phyloP scores from a whole-genome alignment of 768 basidiomycete species.

The Saitozyma podzolica region DNA sequence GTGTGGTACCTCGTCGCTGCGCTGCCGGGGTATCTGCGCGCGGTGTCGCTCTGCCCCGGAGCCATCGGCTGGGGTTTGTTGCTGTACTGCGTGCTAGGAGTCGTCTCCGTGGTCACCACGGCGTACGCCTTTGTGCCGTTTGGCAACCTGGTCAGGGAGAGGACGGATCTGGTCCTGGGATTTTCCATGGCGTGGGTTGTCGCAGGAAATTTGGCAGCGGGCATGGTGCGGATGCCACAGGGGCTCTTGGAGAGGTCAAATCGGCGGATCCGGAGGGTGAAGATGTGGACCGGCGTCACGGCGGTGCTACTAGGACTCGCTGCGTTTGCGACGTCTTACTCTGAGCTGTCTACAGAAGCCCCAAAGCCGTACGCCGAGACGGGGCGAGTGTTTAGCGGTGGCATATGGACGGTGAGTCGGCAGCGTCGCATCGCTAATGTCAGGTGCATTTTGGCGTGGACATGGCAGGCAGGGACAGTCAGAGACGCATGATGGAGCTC shows the following conservation, averaged over 20 bases:
- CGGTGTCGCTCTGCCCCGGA: constrained; percentile 57
- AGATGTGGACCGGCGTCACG: constrained; percentile 13
- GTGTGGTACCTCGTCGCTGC: neutral
- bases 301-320: constrained; percentile 14
- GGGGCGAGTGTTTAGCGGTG: constrained; percentile 70
- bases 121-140: constrained; percentile 90
- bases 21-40: constrained; percentile 60
- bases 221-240: neutral
- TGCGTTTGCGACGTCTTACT: constrained; percentile 15
- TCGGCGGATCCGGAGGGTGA: constrained; percentile 10
- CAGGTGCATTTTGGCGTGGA: constrained; percentile 74
- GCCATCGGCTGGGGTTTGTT: constrained; percentile 63
- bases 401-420: constrained; percentile 74
- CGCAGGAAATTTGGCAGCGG: constrained; percentile 1
- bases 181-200: constrained; percentile 9
- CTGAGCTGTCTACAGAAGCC: constrained; percentile 55
- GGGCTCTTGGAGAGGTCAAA: neutral
- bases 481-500: constrained; percentile 64
- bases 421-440: neutral
- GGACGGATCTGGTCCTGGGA: constrained; percentile 65
- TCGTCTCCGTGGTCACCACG: constrained; percentile 77
- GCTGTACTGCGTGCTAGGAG: constrained; percentile 64
- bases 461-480: constrained; percentile 72
- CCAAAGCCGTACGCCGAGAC: constrained; percentile 58
- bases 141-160: constrained; percentile 70